A percentile compares a stretch with the other conserved stretches of the same genome.
Evolutionary conservation across 2,329 filamentous ascomycete genomes (phyloP).

Genomic region (Botrytis elliptica): DNA sequence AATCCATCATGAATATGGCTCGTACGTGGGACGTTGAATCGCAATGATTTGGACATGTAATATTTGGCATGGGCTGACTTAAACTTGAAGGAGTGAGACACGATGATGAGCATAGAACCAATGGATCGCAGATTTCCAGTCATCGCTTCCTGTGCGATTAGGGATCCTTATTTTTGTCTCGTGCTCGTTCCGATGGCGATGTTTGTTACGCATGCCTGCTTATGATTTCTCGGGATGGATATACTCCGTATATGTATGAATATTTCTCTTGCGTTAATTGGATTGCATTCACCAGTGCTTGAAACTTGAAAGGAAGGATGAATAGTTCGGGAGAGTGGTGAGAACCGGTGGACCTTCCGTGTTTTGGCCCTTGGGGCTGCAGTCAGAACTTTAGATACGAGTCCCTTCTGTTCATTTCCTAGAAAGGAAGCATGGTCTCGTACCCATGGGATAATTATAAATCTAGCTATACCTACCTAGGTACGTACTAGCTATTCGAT

Average conservation of each 20-base stretch:
- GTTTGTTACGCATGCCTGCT: neutral
- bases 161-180: neutral
- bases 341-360: neutral
- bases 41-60: neutral
- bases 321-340: neutral
- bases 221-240: neutral
- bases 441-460: neutral
- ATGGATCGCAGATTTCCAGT: neutral
- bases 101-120: neutral
- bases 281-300: no score
- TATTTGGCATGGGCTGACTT: neutral
- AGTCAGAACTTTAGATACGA: slow-evolving; percentile 2
- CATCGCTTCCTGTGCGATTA: neutral
- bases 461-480: no score
- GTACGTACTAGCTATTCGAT: no score
- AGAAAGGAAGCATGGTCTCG: fast-evolving
- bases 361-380: neutral
- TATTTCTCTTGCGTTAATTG: neutral
- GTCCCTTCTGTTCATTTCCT: neutral
- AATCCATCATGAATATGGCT: neutral
- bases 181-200: neutral
- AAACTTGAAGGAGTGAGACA: neutral
- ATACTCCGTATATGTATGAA: neutral
- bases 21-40: neutral
- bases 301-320: no score